Evolutionary conservation across 441 rosid genomes (phyloP).

Genomic region (Hura crepitans): DNA sequence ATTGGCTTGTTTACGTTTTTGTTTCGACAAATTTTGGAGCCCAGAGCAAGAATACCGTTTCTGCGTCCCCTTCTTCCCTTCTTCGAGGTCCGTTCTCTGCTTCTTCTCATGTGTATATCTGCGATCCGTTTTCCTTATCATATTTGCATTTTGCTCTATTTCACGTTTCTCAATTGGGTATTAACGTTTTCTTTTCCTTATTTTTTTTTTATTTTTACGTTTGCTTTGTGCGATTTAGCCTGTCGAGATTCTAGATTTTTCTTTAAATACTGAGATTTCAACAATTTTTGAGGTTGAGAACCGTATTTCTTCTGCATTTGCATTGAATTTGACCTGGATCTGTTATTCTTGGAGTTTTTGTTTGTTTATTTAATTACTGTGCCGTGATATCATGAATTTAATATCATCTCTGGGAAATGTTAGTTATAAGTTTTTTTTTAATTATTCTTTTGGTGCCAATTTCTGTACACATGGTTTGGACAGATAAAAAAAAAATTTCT

Average conservation of each 20-base stretch:
- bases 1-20: no score
- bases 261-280: background rate
- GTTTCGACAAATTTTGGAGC: no score
- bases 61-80: background rate
- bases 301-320: background rate
- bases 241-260: background rate
- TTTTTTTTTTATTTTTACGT: no score
- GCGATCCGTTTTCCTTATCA: background rate
- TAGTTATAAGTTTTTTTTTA: background rate
- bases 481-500: no score
- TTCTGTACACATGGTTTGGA: background rate
- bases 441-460: background rate
- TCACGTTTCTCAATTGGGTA: no score
- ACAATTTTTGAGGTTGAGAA: background rate
- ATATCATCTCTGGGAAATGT: no score
- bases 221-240: no score
- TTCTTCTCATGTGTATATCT: no score
- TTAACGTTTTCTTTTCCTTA: background rate
- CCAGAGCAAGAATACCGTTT: background rate
- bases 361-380: background rate
- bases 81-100: slow-evolving; percentile 4
- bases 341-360: background rate
- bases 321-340: slow-evolving; percentile 14
- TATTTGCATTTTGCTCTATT: no score
- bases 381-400: background rate